Conservation (phyloP, 495 filamentous ascomycete genomes). For the Penicillium flavigenum region DNA sequence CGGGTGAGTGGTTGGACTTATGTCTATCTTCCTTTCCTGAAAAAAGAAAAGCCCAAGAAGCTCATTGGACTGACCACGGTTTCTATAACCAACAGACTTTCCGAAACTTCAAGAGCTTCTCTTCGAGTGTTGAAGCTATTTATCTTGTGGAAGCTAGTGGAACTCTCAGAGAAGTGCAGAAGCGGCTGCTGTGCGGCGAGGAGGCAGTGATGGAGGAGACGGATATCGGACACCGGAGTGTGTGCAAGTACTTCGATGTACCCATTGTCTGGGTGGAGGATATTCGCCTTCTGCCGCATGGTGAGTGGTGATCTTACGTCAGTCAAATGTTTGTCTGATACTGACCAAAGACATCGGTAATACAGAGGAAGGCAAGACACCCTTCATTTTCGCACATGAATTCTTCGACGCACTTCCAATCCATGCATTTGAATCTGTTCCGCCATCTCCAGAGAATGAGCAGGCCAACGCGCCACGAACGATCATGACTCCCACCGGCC, state of each 20-base stretch:
- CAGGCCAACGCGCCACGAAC: conserved; percentile 29
- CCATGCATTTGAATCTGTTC: conserved; percentile 82
- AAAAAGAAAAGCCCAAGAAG: background rate
- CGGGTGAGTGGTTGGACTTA: conserved; percentile 55
- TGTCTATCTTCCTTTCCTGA: background rate
- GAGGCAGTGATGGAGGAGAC: conserved; percentile 64
- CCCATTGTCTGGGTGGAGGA: conserved; percentile 90
- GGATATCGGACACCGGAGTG: conserved; percentile 72
- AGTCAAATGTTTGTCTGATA: background rate
- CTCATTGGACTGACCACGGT: background rate
- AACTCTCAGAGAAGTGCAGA: conserved; percentile 71
- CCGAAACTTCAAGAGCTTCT: conserved; percentile 74
- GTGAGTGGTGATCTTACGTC: conserved; percentile 35
- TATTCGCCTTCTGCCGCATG: conserved; percentile 74
- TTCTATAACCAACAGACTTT: conserved; percentile 60
- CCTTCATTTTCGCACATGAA: conserved; percentile 94
- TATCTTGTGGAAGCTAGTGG: conserved; percentile 90
- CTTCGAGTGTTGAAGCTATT: conserved; percentile 73
- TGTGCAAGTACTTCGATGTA: conserved; percentile 68
- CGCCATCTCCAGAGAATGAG: conserved; percentile 39
- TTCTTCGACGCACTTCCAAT: conserved; percentile 99
- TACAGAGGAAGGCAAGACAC: conserved; percentile 60
- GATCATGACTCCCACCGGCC: conserved; percentile 49
- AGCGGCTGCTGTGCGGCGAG: conserved; percentile 77
- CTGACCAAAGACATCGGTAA: background rate